Base-by-base conservation (phyloP, 306 rosid species). In the Vicia villosa region DNA sequence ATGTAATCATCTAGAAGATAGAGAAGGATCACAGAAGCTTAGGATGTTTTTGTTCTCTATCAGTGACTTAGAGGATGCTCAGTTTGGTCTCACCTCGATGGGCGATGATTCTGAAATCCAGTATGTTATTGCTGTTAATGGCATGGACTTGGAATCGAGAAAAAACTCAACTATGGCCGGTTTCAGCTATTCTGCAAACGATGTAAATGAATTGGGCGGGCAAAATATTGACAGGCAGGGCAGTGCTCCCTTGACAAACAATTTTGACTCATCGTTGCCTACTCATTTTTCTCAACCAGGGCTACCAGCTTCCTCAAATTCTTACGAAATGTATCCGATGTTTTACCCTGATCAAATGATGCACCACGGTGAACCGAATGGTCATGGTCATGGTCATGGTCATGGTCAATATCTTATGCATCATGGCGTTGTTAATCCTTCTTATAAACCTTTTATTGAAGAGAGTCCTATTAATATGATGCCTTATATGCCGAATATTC, bases 41-140 rank as follows among this genome's bases (percentile, higher is more conserved):
- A 81, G 96, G 77, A 77, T 87, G 85, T 87, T 90, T 70, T 75
- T 90, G 74, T 90, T 83, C 77, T 90, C 95, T 24, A 40, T 30
- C 73, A 64, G 72, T 82, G 96, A 90, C 81, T 79, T 90, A 76
- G 91, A 87, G 70, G 96, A 88, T 73, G 68, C 87, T 75, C 90
- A 86, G 47, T 77, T 74, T 79, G 82, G 83, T 81, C 75, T 69
- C 3, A 82, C 81, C 24, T 76, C 79, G 67, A 8, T 65, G 20
- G 90, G 79, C 17, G 86, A 77, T 72, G 90, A 87, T 72, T 79
- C 95, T 56, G 95, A 86, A 74, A 40, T 78, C 70, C 87, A 86
- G 59, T 88, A 81, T 86, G 92, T 91, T 47, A 84, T 86, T 83
- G 95, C 97, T 69, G 86, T 88, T 52, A 91, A 91, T 63, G 88